Evolutionary conservation across 768 basidiomycete genomes (phyloP).

Genomic region (Mycena filopes): DNA sequence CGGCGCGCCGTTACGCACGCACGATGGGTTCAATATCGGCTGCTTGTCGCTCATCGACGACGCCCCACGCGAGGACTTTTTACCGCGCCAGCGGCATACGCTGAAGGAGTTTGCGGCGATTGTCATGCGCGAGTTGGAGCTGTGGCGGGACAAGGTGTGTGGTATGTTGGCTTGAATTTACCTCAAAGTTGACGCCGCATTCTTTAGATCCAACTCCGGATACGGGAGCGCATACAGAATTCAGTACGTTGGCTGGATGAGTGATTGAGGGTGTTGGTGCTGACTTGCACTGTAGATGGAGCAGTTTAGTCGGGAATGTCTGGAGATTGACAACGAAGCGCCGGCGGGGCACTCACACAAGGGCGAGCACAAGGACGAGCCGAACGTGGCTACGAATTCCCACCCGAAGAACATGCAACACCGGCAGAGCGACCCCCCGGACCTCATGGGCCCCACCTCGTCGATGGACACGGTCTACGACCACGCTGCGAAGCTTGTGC

Average conservation of each 20-base stretch:
- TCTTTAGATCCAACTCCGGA: constrained; percentile 83
- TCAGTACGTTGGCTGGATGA: constrained; percentile 58
- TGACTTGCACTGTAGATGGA: constrained; percentile 73
- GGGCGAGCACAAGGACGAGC: constrained; percentile 30
- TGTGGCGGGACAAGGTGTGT: constrained; percentile 91
- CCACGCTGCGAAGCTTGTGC: constrained; percentile 89
- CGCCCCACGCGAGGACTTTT: constrained; percentile 83
- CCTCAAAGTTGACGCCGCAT: constrained; percentile 1
- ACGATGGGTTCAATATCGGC: constrained; percentile 92
- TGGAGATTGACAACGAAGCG: constrained; percentile 84
- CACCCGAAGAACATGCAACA: too few relatives aligned
- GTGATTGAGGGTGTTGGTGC: background rate
- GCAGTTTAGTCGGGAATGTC: constrained; percentile 92
- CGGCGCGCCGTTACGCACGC: constrained; percentile 88
- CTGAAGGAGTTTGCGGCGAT: constrained; percentile 96
- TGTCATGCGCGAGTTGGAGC: constrained; percentile 94
- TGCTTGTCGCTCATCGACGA: constrained; percentile 90
- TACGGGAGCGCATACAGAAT: constrained; percentile 90
- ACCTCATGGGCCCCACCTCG: constrained; percentile 46
- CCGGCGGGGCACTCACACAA: constrained; percentile 46
- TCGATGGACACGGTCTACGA: constrained; percentile 92
- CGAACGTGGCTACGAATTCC: background rate
- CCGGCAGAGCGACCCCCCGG: constrained; percentile 32
- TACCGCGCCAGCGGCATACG: constrained; percentile 89
- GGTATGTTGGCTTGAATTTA: background rate